Conservation (phyloP, 345 rosid species). For the Populus deltoides region DNA sequence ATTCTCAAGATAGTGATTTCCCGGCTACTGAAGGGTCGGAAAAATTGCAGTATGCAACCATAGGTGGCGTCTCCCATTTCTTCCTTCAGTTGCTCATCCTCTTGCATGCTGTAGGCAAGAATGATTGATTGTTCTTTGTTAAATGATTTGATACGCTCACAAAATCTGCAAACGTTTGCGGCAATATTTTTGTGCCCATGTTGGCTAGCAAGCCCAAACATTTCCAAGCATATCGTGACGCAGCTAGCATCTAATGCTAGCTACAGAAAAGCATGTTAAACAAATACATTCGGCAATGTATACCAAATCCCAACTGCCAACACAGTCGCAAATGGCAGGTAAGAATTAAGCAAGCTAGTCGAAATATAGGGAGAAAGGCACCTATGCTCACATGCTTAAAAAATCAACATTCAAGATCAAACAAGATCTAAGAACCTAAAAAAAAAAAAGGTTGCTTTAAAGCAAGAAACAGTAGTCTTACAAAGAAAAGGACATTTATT, state of each 20-base stretch:
- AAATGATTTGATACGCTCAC: not conserved
- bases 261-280: not conserved
- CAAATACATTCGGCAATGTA: not conserved
- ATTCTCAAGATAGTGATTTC: conserved; percentile 62
- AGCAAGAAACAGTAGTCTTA: not conserved
- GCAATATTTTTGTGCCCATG: not conserved
- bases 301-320: not conserved
- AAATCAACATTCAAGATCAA: not conserved
- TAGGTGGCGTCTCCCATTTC: conserved; percentile 76
- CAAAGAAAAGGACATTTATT: not conserved
- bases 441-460: not conserved
- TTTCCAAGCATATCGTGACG: not conserved
- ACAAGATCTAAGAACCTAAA: not conserved
- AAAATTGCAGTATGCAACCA: conserved; percentile 71
- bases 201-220: not conserved
- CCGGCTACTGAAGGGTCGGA: conserved; percentile 55
- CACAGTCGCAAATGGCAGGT: not conserved
- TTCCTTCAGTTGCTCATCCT: conserved; percentile 55
- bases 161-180: not conserved
- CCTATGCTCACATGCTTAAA: not conserved
- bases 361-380: not conserved
- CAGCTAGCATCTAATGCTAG: not conserved
- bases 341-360: not conserved
- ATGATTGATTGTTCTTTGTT: conserved; percentile 8
- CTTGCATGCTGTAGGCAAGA: conserved; percentile 43